phyloP scores from a whole-genome alignment of 257 asterid genomes.

The Ligustrum vulgare region DNA sequence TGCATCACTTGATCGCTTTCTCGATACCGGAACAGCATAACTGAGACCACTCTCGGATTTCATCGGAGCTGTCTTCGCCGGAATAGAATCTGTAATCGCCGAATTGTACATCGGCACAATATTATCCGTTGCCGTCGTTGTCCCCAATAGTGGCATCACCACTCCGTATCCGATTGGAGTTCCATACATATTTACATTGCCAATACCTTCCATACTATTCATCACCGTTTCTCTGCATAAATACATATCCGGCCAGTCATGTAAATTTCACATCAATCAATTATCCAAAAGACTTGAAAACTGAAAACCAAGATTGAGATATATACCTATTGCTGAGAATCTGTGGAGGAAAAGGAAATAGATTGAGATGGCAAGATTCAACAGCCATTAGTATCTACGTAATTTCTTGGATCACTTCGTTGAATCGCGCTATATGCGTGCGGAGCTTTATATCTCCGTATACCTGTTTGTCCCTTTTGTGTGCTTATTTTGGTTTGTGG shows the following conservation, averaged over 20 bases:
- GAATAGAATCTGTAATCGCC: slow-evolving; percentile 28
- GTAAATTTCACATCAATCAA: not conserved
- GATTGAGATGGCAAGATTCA: slow-evolving; percentile 65
- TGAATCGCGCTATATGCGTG: not conserved
- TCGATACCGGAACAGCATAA: slow-evolving; percentile 48
- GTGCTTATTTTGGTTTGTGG: not conserved
- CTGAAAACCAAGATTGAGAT: not conserved
- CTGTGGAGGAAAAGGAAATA: slow-evolving; percentile 55
- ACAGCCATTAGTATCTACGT: slow-evolving; percentile 48
- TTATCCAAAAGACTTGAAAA: not conserved
- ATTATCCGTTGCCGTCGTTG: slow-evolving; percentile 37
- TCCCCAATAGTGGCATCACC: slow-evolving; percentile 40
- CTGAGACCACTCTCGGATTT: slow-evolving; percentile 61
- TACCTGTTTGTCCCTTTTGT: not conserved
- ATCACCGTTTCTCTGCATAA: slow-evolving; percentile 46
- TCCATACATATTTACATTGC: slow-evolving; percentile 26
- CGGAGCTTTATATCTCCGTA: not conserved
- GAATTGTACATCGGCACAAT: slow-evolving; percentile 42
- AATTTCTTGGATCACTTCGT: not conserved
- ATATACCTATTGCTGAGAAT: slow-evolving; percentile 44
- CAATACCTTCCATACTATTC: slow-evolving; percentile 35
- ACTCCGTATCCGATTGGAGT: slow-evolving; percentile 36
- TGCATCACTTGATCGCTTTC: slow-evolving; percentile 61
- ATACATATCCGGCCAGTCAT: not conserved
- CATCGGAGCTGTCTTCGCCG: slow-evolving; percentile 32